These are phyloP conservation scores for Murraya paniculata DNA, from an alignment of 345 rosid species.

Conservation along the genomic window DNA sequence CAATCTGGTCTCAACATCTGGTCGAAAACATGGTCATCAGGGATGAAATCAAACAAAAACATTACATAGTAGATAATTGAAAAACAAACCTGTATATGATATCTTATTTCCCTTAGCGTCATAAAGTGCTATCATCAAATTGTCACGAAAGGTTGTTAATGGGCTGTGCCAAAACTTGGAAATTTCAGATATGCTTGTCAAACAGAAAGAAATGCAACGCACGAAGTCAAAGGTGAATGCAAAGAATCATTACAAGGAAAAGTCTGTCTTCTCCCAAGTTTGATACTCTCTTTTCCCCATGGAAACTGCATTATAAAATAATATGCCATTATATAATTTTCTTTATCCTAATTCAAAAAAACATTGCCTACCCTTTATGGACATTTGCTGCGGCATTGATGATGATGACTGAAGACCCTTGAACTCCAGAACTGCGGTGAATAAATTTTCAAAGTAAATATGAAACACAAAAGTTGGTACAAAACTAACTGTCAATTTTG, in stretches of 20 bases:
- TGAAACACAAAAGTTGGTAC: neutral
- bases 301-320: conserved; percentile 51
- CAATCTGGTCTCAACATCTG: conserved; percentile 70
- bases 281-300: conserved; percentile 74
- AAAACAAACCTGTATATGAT: conserved; percentile 46
- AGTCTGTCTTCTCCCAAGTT: conserved; percentile 60
- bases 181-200: neutral
- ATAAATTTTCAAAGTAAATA: neutral
- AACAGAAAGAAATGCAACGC: neutral
- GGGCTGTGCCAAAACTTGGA: conserved; percentile 50
- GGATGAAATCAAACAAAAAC: neutral
- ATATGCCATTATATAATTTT: neutral
- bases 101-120: conserved; percentile 60
- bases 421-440: conserved; percentile 58
- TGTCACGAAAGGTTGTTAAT: conserved; percentile 64
- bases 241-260: conserved; percentile 62
- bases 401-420: conserved; percentile 44
- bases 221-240: neutral
- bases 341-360: neutral
- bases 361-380: conserved; percentile 57
- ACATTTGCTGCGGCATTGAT: conserved; percentile 36
- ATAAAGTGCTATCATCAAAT: conserved; percentile 53
- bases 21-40: conserved; percentile 22
- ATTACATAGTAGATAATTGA: neutral
- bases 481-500: conserved; percentile 7